Evolutionary conservation across 2,329 filamentous ascomycete species (phyloP).

Genomic region (Arthroderma sp.): DNA sequence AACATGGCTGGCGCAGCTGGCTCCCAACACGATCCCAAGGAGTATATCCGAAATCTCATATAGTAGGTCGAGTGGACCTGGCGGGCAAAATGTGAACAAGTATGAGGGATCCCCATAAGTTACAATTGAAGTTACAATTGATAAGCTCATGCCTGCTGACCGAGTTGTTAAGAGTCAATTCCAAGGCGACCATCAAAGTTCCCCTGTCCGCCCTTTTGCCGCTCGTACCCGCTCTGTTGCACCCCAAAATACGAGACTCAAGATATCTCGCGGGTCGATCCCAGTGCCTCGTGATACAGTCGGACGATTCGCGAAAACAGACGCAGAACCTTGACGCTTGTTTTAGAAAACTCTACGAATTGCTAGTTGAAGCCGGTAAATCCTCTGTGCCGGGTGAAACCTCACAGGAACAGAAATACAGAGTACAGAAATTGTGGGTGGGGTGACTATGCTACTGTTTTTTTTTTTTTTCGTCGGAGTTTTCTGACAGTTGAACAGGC

Average conservation of each 20-base stretch:
- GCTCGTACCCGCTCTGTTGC: constrained; percentile 42
- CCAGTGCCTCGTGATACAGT: constrained; percentile 46
- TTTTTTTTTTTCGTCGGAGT: too few species aligned
- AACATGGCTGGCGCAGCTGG: constrained; percentile 43
- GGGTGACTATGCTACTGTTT: not conserved
- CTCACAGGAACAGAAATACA: constrained; percentile 40
- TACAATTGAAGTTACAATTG: too few species aligned
- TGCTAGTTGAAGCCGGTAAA: constrained; percentile 40
- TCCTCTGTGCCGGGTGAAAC: constrained; percentile 47
- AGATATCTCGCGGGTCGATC: constrained; percentile 44
- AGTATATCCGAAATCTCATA: constrained; percentile 47
- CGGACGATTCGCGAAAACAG: constrained; percentile 51
- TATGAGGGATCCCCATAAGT: constrained; percentile 17
- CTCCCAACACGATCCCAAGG: constrained; percentile 42
- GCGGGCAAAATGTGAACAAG: constrained; percentile 59
- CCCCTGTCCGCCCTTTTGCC: constrained; percentile 40
- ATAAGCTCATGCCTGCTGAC: not conserved
- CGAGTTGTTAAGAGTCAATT: constrained; percentile 42
- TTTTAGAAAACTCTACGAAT: constrained; percentile 43
- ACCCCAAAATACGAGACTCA: constrained; percentile 37
- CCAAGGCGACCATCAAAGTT: constrained; percentile 51
- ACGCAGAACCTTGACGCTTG: constrained; percentile 46
- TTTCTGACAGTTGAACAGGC: constrained; percentile 20
- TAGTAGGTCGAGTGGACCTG: constrained; percentile 51
- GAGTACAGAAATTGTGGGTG: constrained; percentile 41